A percentile compares a stretch with the other conserved stretches of the same genome.
phyloP scores from a whole-genome alignment of 306 rosid genomes.

The Alnus glutinosa region DNA sequence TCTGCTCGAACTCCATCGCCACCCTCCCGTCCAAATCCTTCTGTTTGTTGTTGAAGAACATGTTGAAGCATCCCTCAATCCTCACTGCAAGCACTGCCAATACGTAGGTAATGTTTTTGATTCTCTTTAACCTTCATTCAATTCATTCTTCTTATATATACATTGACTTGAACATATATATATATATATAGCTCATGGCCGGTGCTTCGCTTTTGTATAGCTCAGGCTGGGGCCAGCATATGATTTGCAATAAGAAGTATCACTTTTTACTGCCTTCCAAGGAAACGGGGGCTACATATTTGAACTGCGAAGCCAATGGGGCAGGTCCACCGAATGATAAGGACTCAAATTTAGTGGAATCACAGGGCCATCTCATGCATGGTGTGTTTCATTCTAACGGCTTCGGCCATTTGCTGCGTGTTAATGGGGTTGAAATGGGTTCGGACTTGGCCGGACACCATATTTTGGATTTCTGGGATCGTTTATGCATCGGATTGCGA shows the following conservation, averaged over 20 bases:
- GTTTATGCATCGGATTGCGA: constrained; percentile 64
- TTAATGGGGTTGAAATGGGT: constrained; percentile 77
- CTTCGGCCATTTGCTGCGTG: constrained; percentile 76
- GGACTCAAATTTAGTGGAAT: constrained; percentile 43
- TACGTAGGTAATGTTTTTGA: constrained; percentile 55
- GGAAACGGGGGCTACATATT: constrained; percentile 52
- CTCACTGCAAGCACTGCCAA: constrained; percentile 81
- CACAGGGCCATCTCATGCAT: constrained; percentile 72
- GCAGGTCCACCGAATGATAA: constrained; percentile 33
- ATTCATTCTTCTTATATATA: no score
- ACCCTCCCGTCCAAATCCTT: constrained; percentile 65
- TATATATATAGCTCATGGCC: background rate
- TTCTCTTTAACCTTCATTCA: background rate
- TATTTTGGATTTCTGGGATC: constrained; percentile 81
- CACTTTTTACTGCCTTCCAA: constrained; percentile 83
- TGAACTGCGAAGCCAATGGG: constrained; percentile 38
- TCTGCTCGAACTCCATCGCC: constrained; percentile 73
- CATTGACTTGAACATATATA: no score
- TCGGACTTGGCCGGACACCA: constrained; percentile 61
- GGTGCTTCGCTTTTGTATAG: background rate
- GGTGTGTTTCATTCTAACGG: constrained; percentile 91
- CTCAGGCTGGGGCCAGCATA: constrained; percentile 82
- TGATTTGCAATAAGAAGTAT: constrained; percentile 83
- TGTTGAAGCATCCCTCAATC: constrained; percentile 39
- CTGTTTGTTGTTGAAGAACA: constrained; percentile 72